Base-by-base conservation (phyloP, 164 flowering plant species). In the Vitis amurensis region DNA sequence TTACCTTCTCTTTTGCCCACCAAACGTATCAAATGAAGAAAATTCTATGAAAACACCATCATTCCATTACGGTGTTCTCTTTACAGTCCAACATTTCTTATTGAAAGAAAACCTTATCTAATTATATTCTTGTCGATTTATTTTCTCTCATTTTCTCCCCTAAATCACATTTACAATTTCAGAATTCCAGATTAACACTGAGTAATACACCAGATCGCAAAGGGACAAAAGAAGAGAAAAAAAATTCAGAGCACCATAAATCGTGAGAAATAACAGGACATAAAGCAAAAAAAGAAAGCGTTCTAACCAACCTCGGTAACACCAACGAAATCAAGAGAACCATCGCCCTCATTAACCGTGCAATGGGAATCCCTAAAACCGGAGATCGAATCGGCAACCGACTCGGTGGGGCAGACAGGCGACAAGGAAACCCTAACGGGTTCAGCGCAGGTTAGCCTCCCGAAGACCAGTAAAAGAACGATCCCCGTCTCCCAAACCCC, bases 291-390 rank as follows among this genome's bases (percentile, higher is more conserved):
- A 11, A 37, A 4, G 8, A 30, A 55, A 31, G 49, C 49, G 37
- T 57, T 23, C 8, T 15, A 14, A 55, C 73, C 66, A 71, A 84
- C 88, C 90, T 82, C 85, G 44, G 70, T 76, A 19, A 79, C 80
- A 50, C 76, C 78, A 53, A 63, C 23, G 51, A 68, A 55, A 56
- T 60, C 61, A 15, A 66, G 44, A 65, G 70, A 59, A 37, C 59
- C 69, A 58, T 13, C 3, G 63, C 13, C 71, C n/a, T 63, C 74
- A 59, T 16, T 14, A 1, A 72, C 11, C 13, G 60, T 61, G 50
- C 80, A 83, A 62, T 11, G 14, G 27, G 44, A 55, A 66, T 79
- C 80, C 23, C 73, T 77, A 73, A 68, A 73, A 68, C 68, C 72
- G 9, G 80, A 71, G 74, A 83, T 62, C 74, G 76, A 73, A 58